A percentile compares a stretch with the other conserved stretches of the same genome.
phyloP scores from a whole-genome alignment of 495 filamentous ascomycete species.

The Penicillium coffeae region DNA sequence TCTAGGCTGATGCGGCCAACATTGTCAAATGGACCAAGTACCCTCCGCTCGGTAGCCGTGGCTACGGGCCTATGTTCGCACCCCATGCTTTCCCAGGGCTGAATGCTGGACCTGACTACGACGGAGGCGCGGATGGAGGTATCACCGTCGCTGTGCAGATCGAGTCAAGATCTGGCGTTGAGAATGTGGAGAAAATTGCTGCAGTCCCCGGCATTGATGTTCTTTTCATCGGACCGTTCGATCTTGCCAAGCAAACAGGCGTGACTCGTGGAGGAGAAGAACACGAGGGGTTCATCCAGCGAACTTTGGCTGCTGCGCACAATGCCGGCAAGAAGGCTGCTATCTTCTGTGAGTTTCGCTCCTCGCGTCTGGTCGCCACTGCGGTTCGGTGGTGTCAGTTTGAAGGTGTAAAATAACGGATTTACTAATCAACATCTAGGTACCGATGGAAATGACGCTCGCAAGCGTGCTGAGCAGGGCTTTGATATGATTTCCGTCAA shows the following conservation, averaged over 20 bases:
- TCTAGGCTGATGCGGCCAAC: conserved; percentile 54
- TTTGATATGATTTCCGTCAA: conserved; percentile 73
- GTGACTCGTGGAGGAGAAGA: conserved; percentile 36
- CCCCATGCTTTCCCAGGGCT: conserved; percentile 37
- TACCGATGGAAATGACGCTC: conserved; percentile 60
- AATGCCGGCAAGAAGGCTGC: conserved; percentile 69
- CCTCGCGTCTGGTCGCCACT: no score
- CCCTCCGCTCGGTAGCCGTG: conserved; percentile 59
- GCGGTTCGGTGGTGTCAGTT: no score
- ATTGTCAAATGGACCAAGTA: conserved; percentile 63
- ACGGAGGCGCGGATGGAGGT: conserved; percentile 30
- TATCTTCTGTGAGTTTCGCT: conserved; percentile 59
- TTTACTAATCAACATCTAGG: no score
- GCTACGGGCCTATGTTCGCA: conserved; percentile 63
- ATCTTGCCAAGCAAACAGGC: conserved; percentile 38
- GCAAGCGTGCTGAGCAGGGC: conserved; percentile 58
- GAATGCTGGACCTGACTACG: conserved; percentile 34
- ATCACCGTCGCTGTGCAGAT: conserved; percentile 45
- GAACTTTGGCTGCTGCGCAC: conserved; percentile 58
- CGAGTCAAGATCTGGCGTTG: conserved; percentile 43
- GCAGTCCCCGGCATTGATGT: conserved; percentile 42
- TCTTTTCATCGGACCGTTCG: conserved; percentile 57
- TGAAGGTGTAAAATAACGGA: no score
- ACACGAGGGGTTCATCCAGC: conserved; percentile 60
- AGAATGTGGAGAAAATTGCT: conserved; percentile 49